Percentiles rank a stretch among this genome's conserved stretches.
phyloP scores from a whole-genome alignment of 495 filamentous ascomycete species.

The Pyronema omphalodes region DNA sequence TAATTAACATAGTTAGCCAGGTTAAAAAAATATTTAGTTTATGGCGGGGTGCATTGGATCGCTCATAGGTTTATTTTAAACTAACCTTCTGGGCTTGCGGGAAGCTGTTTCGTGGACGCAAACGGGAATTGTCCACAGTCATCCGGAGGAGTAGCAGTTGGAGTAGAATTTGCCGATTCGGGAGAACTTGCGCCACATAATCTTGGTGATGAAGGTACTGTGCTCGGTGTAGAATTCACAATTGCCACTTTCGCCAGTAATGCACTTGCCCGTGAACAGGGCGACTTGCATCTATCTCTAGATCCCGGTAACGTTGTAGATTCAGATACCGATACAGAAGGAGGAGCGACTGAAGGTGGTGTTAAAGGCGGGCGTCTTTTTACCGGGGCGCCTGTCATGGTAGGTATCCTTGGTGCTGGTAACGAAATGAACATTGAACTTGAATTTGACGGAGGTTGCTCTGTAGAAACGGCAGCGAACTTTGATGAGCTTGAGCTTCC shows the following conservation, averaged over 20 bases:
- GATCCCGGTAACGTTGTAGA: constrained; percentile 19
- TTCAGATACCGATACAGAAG: constrained; percentile 20
- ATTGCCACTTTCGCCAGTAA: constrained; percentile 22
- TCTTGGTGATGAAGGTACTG: constrained; percentile 17
- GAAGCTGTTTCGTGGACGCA: constrained; percentile 16
- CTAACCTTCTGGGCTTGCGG: constrained; percentile 22
- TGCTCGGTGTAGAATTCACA: constrained; percentile 15
- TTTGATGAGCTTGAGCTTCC: constrained; percentile 15
- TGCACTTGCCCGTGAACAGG: constrained; percentile 15
- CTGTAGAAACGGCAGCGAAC: constrained; percentile 14
- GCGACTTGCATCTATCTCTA: constrained; percentile 23
- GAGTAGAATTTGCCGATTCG: constrained; percentile 20
- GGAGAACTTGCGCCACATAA: constrained; percentile 17
- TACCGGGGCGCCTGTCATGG: constrained; percentile 8
- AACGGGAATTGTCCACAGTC: constrained; percentile 23
- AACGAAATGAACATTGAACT: constrained; percentile 20
- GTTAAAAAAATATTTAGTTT: not conserved
- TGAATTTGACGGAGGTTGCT: constrained; percentile 8
- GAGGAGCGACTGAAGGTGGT: constrained; percentile 23
- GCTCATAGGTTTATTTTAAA: not conserved
- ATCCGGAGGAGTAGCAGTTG: constrained; percentile 21
- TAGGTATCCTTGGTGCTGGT: constrained; percentile 9
- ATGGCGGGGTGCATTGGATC: not conserved
- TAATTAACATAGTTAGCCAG: not conserved
- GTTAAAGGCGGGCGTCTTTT: constrained; percentile 21